These are phyloP conservation scores for Cytospora chrysosperma DNA, from an alignment of 2,329 filamentous ascomycete genomes.

Conservation along the genomic window DNA sequence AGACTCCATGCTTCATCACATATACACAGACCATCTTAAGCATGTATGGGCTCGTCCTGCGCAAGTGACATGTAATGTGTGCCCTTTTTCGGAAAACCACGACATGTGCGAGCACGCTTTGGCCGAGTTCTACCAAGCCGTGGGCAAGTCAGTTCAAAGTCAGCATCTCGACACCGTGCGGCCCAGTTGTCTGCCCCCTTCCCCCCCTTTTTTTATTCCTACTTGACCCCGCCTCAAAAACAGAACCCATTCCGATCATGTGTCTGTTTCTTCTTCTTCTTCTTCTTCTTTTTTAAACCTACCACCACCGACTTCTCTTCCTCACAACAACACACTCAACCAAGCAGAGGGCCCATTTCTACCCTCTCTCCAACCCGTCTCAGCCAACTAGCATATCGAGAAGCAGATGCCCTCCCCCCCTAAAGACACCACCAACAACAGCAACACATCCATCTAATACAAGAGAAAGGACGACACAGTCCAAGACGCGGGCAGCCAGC, in stretches of 20 bases:
- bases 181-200: not conserved
- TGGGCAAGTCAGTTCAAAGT: not conserved
- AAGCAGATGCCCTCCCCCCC: not conserved
- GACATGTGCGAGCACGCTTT: constrained; percentile 12
- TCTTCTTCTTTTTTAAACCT: not conserved
- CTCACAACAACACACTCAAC: not conserved
- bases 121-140: constrained; percentile 12
- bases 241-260: not conserved
- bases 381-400: not conserved
- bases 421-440: not conserved
- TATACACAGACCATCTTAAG: constrained; percentile 7
- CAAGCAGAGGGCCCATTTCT: not conserved
- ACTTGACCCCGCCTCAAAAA: too few species aligned
- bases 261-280: too few species aligned
- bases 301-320: not conserved
- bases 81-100: constrained; percentile 7
- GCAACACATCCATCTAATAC: too few species aligned
- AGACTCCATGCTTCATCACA: not conserved
- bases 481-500: constrained; percentile 45
- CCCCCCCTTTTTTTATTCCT: not conserved
- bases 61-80: constrained; percentile 4
- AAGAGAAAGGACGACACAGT: too few species aligned
- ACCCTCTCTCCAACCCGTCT: not conserved
- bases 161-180: not conserved
- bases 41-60: constrained; percentile 11